phyloP scores from a whole-genome alignment of 2,329 filamentous ascomycete genomes.

The Diaporthe caulivora region DNA sequence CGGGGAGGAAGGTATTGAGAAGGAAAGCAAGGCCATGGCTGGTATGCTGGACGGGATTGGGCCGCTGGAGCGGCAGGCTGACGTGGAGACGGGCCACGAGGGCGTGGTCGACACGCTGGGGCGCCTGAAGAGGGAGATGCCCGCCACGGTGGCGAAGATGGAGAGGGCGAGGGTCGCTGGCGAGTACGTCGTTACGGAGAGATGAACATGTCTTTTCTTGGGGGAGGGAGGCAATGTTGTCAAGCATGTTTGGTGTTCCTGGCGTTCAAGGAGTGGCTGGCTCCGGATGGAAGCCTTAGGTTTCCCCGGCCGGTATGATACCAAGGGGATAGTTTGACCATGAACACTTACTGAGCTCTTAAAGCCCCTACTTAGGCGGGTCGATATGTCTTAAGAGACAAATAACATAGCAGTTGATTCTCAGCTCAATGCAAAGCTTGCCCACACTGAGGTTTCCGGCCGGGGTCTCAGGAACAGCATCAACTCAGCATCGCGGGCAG shows the following conservation, averaged over 20 bases:
- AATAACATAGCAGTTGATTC: background rate
- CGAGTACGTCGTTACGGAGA: conserved; percentile 66
- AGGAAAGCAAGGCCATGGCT: conserved; percentile 34
- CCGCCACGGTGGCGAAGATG: conserved; percentile 73
- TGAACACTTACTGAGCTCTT: background rate
- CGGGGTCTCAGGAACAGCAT: background rate
- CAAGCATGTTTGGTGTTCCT: conserved; percentile 23
- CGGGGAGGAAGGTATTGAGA: background rate
- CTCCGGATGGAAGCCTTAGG: background rate
- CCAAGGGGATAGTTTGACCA: conserved; percentile 6
- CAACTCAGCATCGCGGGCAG: background rate
- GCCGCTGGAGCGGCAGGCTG: conserved; percentile 58
- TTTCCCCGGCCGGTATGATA: conserved; percentile 22
- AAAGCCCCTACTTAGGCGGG: background rate
- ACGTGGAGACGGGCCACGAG: conserved; percentile 60
- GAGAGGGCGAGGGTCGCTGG: conserved; percentile 72
- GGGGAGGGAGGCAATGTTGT: background rate
- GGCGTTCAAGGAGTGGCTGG: conserved; percentile 32
- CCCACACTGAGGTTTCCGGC: background rate
- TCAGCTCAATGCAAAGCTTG: background rate
- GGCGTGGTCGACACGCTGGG: conserved; percentile 64
- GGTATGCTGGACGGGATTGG: conserved; percentile 47
- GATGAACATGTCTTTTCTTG: conserved; percentile 42
- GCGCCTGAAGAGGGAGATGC: conserved; percentile 70
- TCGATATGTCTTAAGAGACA: background rate